A percentile compares a stretch with the other conserved stretches of the same genome.
Conservation (phyloP, 2,329 filamentous ascomycete genomes). For the Balansia obtecta region DNA sequence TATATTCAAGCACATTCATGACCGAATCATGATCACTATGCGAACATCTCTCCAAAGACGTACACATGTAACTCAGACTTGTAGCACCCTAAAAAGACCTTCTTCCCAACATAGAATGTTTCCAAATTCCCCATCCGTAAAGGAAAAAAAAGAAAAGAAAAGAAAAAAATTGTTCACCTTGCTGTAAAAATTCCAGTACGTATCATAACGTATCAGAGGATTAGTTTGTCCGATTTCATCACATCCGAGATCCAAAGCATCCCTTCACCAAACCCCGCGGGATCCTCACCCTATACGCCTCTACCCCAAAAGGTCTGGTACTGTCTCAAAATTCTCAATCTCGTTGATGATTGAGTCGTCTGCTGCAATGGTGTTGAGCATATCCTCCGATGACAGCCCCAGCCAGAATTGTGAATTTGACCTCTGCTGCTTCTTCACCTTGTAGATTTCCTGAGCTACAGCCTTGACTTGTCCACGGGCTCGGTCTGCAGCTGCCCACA, state of each 20-base stretch:
- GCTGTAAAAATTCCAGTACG: no score
- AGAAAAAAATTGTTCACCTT: no score
- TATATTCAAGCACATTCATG: no score
- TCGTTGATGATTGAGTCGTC: slow-evolving; percentile 48
- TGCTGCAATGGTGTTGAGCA: slow-evolving; percentile 40
- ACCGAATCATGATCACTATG: no score
- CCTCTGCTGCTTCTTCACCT: slow-evolving; percentile 43
- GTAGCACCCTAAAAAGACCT: no score
- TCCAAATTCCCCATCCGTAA: no score
- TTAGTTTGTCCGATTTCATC: no score
- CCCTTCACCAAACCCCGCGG: neutral
- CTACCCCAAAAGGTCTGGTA: slow-evolving; percentile 11
- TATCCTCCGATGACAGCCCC: slow-evolving; percentile 40
- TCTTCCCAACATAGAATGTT: no score
- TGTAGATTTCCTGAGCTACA: slow-evolving; percentile 66
- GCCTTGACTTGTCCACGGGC: slow-evolving; percentile 63
- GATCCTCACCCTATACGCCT: neutral
- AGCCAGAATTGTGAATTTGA: slow-evolving; percentile 41
- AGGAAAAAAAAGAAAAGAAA: no score
- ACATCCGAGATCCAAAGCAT: neutral
- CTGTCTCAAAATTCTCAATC: slow-evolving; percentile 28
- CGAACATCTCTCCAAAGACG: no score
- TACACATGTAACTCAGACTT: no score
- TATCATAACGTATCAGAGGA: no score
- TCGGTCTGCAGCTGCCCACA: slow-evolving; percentile 60